Base-by-base conservation (phyloP, 805 yeast genomes). In the Yarrowia sp. region DNA sequence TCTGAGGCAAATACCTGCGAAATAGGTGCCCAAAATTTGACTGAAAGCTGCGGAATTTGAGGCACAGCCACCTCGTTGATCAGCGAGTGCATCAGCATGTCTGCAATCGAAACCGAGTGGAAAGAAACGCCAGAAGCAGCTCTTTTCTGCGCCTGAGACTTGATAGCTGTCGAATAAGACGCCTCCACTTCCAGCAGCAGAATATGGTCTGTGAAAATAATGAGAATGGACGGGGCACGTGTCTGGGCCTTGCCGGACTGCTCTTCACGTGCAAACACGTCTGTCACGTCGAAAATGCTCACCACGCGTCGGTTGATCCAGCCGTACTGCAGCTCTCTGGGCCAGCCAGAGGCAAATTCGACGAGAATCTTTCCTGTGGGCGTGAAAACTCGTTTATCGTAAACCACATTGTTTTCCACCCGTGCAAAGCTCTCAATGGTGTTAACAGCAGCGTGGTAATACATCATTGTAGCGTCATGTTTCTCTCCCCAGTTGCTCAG, bases 321-420 rank as follows among this genome's bases (percentile, higher is more conserved):
- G 21, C 96, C 96, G 71, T 86, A 87, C 68, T 90, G 96, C 24
- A 93, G 78, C 68, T 88, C 92, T 0, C 83, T 76, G 0, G 98
- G 98, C 98, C 98, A 92, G 12, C 84, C 85, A 16, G 84, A 80
- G 3, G 97, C 96, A 19, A 92, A 75, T 70, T 92, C 97, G 0
- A 96, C 87, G 58, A 93, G 77, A 3, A 93, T 81, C 73, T 91
- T 92, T 0, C 98, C 98, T 0, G 96, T 87, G 2, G 97, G 97
- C 0, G 97, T 92, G 73, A 92, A 89, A 0, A 91, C 85, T 68
- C 97, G 77, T 62, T 85, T 79, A 66, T 81, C 83, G 67, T 83
- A 85, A 9, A 84, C 82, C 58, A 76, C 77, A 62, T 80, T 68
- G 51, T 56, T 16, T 40, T 79, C 78, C 59, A 80, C 83, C 24